A percentile compares a stretch with the other conserved stretches of the same genome.
Evolutionary conservation across 768 basidiomycete species (phyloP).

Genomic region (Mycena leptocephala): DNA sequence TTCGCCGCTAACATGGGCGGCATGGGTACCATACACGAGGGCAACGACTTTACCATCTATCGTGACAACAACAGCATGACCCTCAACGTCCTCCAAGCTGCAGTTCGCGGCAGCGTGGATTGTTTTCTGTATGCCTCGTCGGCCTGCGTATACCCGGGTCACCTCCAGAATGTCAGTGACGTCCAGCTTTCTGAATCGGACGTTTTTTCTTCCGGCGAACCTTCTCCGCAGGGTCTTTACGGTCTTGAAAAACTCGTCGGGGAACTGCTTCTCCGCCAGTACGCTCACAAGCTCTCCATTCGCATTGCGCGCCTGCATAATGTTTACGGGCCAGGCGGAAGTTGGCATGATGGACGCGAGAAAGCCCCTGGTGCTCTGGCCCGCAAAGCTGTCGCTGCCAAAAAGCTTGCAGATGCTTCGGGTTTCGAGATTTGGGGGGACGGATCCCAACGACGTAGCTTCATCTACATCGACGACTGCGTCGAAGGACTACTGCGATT

Average conservation of each 20-base stretch:
- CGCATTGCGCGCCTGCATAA: slow-evolving; percentile 74
- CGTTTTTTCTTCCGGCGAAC: slow-evolving; percentile 58
- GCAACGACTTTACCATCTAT: slow-evolving; percentile 67
- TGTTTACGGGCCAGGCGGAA: slow-evolving; percentile 69
- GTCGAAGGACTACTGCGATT: not conserved
- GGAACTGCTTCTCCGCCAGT: slow-evolving; percentile 61
- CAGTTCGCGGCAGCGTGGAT: slow-evolving; percentile 54
- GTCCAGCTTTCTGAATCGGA: slow-evolving; percentile 65
- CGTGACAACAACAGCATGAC: slow-evolving; percentile 67
- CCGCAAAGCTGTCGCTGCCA: slow-evolving; percentile 64
- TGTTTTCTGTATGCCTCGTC: slow-evolving; percentile 72
- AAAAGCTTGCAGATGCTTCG: slow-evolving; percentile 31
- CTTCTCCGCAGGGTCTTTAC: slow-evolving; percentile 69
- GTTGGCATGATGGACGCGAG: slow-evolving; percentile 71
- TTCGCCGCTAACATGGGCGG: slow-evolving; percentile 78
- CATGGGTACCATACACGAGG: slow-evolving; percentile 73
- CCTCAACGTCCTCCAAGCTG: slow-evolving; percentile 60
- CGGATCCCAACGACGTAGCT: slow-evolving; percentile 68
- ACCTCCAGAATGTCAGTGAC: slow-evolving; percentile 55
- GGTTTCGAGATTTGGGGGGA: slow-evolving; percentile 73
- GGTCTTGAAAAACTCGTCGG: slow-evolving; percentile 72
- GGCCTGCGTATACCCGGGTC: slow-evolving; percentile 71
- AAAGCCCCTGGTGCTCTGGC: slow-evolving; percentile 73
- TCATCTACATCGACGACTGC: slow-evolving; percentile 36
- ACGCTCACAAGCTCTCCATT: slow-evolving; percentile 51